Conservation (phyloP, 208 protist genomes). For the Trypanosomatidae sp. region DNA sequence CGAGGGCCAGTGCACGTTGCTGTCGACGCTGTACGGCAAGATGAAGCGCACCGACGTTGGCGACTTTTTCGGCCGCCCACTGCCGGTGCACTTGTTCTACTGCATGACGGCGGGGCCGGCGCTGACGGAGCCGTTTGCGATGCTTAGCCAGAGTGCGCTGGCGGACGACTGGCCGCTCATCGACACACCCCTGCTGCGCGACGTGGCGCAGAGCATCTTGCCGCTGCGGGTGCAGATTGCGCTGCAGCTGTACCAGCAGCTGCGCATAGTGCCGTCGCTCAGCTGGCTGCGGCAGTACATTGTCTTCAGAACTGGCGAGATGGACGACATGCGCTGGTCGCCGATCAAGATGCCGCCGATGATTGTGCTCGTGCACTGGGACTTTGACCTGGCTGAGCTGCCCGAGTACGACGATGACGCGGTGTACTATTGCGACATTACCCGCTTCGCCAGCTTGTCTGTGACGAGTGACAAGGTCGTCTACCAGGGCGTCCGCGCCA, state of each 20-base stretch:
- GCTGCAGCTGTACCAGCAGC: conserved; percentile 42
- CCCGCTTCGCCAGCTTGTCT: conserved; percentile 24
- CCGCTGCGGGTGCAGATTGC: conserved; percentile 63
- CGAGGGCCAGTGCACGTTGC: conserved; percentile 10
- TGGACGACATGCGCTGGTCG: conserved; percentile 13
- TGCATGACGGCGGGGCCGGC: conserved; percentile 46
- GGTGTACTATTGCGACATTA: conserved; percentile 48
- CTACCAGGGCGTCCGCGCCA: conserved; percentile 20
- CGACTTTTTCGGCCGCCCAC: conserved; percentile 32
- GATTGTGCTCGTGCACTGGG: conserved; percentile 53
- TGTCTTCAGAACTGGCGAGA: conserved; percentile 12
- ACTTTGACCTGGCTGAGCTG: conserved; percentile 11
- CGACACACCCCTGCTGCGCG: conserved; percentile 57
- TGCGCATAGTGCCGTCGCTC: conserved; percentile 8
- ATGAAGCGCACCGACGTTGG: conserved; percentile 7
- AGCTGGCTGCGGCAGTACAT: conserved; percentile 53
- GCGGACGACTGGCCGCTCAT: conserved; percentile 79
- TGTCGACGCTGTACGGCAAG: conserved; percentile 23
- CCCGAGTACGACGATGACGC: conserved; percentile 3
- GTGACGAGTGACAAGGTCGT: conserved; percentile 5
- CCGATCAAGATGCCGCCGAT: conserved; percentile 29
- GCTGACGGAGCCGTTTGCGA: conserved; percentile 42
- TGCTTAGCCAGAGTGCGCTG: conserved; percentile 36
- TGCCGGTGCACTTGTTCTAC: conserved; percentile 51
- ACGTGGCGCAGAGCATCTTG: conserved; percentile 49